A percentile compares a stretch with the other conserved stretches of the same genome.
Conservation (phyloP, 2,329 filamentous ascomycete genomes). For the Pestalotiopsis sp. region DNA sequence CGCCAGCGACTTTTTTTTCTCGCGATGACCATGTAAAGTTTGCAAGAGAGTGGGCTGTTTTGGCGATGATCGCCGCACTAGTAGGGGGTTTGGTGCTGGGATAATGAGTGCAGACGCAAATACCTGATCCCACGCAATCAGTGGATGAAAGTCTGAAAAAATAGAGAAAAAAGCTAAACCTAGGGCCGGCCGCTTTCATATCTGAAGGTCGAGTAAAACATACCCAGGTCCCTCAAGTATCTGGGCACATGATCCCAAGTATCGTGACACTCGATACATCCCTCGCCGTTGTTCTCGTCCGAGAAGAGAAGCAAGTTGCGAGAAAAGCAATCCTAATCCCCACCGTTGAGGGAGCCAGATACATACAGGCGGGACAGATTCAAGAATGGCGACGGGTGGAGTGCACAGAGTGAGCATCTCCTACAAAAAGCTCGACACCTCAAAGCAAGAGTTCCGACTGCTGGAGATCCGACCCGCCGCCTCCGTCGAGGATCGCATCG, state of each 20-base stretch:
- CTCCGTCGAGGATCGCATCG: conserved; percentile 7
- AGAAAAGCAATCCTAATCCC: neutral
- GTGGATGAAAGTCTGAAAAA: neutral
- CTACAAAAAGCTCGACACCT: conserved; percentile 12
- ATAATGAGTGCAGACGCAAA: neutral
- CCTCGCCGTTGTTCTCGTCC: neutral
- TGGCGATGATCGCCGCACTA: neutral
- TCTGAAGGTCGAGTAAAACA: neutral
- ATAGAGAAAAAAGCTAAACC: neutral
- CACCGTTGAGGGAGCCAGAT: neutral
- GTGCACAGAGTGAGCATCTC: neutral
- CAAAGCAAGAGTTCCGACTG: conserved; percentile 15
- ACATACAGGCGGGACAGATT: neutral
- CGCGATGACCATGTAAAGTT: neutral
- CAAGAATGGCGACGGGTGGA: neutral
- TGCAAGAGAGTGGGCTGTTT: neutral
- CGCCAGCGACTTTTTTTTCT: neutral
- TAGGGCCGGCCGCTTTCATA: neutral
- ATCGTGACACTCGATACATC: neutral
- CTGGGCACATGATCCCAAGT: neutral
- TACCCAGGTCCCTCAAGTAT: neutral
- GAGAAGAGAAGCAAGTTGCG: neutral
- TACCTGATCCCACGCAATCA: neutral
- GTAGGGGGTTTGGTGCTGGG: neutral
- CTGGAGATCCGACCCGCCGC: conserved; percentile 12